Percentiles rank a stretch among this genome's conserved stretches.
Conservation (phyloP, 768 basidiomycete species). For the Podaxis carcinomalis region DNA sequence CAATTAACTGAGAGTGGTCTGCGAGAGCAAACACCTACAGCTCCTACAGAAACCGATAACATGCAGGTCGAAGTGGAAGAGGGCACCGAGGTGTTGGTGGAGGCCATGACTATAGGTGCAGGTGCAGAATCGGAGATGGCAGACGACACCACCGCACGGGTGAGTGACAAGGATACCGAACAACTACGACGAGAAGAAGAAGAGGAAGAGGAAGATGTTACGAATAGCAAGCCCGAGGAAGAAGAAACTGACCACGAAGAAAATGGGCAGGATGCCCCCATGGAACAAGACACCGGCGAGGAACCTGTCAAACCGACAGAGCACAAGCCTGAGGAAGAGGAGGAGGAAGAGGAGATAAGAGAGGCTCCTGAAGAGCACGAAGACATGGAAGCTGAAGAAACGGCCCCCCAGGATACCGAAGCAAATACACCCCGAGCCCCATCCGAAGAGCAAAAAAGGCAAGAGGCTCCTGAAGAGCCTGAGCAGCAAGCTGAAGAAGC, state of each 20-base stretch:
- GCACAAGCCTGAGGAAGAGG: conserved; percentile 17
- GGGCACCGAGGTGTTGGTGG: not conserved
- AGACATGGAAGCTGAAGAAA: conserved; percentile 6
- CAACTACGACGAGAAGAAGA: conserved; percentile 15
- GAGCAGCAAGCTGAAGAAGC: conserved; percentile 9
- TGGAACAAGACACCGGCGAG: not conserved
- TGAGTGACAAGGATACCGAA: conserved; percentile 5
- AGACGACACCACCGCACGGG: not conserved
- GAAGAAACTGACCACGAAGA: conserved; percentile 15
- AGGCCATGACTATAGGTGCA: not conserved
- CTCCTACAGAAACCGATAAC: not conserved
- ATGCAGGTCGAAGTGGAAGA: not conserved
- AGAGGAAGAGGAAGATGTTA: conserved; percentile 16
- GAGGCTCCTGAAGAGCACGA: conserved; percentile 13
- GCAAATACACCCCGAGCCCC: not conserved
- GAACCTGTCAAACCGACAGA: not conserved
- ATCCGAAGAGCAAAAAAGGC: conserved; percentile 11
- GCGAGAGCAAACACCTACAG: not conserved
- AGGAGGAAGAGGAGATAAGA: conserved; percentile 18
- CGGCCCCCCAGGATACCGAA: not conserved
- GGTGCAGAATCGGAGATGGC: conserved; percentile 4
- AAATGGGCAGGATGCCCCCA: not conserved
- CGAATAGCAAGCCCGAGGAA: conserved; percentile 10
- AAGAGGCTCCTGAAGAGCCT: not conserved
- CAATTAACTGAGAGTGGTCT: not conserved